phyloP scores from a whole-genome alignment of 164 flowering plant genomes.

The Stephania cephalantha region DNA sequence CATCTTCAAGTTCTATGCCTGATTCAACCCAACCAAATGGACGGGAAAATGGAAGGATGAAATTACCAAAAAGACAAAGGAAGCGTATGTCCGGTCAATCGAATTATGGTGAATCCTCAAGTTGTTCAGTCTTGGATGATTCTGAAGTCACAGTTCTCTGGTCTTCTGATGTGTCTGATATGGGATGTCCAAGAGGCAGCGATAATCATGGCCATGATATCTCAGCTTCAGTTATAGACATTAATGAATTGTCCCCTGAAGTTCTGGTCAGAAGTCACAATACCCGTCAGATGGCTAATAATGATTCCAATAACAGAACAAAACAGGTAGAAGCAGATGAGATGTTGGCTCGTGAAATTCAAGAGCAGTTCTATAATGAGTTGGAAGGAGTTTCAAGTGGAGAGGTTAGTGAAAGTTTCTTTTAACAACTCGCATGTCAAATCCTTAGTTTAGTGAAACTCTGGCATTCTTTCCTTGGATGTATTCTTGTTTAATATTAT shows the following conservation, averaged over 20 bases:
- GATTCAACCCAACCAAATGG: conserved; percentile 11
- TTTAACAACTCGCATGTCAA: background rate
- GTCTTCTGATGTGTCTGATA: conserved; percentile 36
- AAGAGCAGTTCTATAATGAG: conserved; percentile 79
- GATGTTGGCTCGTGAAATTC: conserved; percentile 79
- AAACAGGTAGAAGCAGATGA: conserved; percentile 90
- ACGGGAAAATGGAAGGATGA: conserved; percentile 14
- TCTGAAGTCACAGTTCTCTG: conserved; percentile 35
- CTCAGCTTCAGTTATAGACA: conserved; percentile 34
- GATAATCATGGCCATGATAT: conserved; percentile 13
- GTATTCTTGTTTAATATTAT: background rate
- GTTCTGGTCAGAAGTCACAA: conserved; percentile 12
- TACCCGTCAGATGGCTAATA: conserved; percentile 16
- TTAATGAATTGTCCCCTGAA: conserved; percentile 48
- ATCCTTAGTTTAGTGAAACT: background rate
- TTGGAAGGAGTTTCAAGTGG: conserved; percentile 26
- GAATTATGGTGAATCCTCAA: conserved; percentile 33
- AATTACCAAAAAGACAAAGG: conserved; percentile 35
- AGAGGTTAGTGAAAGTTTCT: conserved; percentile 36
- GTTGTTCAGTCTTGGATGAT: conserved; percentile 28
- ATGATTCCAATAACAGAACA: conserved; percentile 40
- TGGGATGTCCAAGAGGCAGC: conserved; percentile 27
- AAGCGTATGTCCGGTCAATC: conserved; percentile 28
- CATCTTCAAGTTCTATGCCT: conserved; percentile 16
- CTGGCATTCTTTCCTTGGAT: conserved; percentile 5